Percentiles rank a stretch among this genome's conserved stretches.
Conservation (phyloP, 805 yeast species). For the Ogataea ganodermae region DNA sequence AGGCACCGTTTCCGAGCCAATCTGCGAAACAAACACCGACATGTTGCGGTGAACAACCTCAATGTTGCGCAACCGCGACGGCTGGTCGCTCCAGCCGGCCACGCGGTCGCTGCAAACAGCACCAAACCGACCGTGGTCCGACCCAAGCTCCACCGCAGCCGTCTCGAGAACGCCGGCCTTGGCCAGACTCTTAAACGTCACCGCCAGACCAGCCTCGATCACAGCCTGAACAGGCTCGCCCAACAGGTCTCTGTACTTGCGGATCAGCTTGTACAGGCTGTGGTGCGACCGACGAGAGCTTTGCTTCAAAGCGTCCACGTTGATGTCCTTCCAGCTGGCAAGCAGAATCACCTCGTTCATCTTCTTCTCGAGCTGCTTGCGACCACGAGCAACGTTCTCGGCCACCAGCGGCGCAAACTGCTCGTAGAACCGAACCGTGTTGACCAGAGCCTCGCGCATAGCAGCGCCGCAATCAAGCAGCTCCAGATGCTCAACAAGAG, state of each 20-base stretch:
- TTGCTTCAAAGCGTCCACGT: constrained; percentile 88
- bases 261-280: constrained; percentile 76
- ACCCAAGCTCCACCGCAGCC: not conserved
- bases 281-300: constrained; percentile 90
- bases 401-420: constrained; percentile 61
- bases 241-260: constrained; percentile 73
- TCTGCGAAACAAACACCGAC: constrained; percentile 43
- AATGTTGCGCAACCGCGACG: constrained; percentile 55
- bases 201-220: constrained; percentile 60
- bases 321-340: constrained; percentile 97
- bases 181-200: constrained; percentile 7
- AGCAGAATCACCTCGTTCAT: constrained; percentile 80
- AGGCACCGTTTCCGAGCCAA: constrained; percentile 44
- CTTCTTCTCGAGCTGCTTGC: constrained; percentile 68
- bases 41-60: constrained; percentile 56
- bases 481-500: constrained; percentile 61
- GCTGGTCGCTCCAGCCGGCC: constrained; percentile 56
- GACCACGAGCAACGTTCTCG: constrained; percentile 45
- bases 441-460: constrained; percentile 47
- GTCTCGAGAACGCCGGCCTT: constrained; percentile 4
- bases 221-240: constrained; percentile 50
- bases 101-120: constrained; percentile 22
- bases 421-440: constrained; percentile 61
- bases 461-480: constrained; percentile 31
- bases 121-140: not conserved